phyloP scores from a whole-genome alignment of 108 stramenopile species.

The Nitzschia inconspicua region DNA sequence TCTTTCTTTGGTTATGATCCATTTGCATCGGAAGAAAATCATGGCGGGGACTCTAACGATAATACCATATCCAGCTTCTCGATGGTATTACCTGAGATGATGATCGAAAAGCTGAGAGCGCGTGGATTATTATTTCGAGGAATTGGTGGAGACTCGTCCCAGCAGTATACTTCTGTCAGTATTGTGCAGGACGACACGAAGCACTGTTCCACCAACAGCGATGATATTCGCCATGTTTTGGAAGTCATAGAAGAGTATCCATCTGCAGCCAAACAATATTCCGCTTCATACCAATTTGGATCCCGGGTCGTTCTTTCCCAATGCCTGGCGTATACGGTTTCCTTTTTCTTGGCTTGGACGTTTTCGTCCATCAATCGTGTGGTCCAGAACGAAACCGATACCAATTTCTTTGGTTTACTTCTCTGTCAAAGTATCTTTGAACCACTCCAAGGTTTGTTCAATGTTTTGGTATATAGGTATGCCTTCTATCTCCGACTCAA shows the following conservation, averaged over 20 bases:
- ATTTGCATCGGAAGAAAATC: no score
- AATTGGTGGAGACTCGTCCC: no score
- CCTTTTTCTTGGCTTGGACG: conserved; percentile 1
- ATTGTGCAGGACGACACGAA: neutral
- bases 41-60: no score
- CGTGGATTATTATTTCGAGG: no score
- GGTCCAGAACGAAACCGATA: neutral
- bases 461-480: conserved; percentile 8
- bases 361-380: conserved; percentile 15
- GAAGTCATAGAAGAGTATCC: conserved; percentile 2
- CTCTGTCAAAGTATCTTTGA: conserved; percentile 3
- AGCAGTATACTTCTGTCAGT: no score
- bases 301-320: conserved; percentile 3
- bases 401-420: neutral
- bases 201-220: neutral
- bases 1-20: no score
- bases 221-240: neutral
- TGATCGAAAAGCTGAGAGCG: no score
- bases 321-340: conserved; percentile 5
- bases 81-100: no score
- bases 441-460: conserved; percentile 19
- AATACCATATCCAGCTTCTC: no score
- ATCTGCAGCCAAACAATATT: conserved; percentile 4
- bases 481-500: conserved; percentile 8
- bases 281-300: conserved; percentile 6